Evolutionary conservation across 495 filamentous ascomycete species (phyloP).

Genomic region (Penicillium canariense): DNA sequence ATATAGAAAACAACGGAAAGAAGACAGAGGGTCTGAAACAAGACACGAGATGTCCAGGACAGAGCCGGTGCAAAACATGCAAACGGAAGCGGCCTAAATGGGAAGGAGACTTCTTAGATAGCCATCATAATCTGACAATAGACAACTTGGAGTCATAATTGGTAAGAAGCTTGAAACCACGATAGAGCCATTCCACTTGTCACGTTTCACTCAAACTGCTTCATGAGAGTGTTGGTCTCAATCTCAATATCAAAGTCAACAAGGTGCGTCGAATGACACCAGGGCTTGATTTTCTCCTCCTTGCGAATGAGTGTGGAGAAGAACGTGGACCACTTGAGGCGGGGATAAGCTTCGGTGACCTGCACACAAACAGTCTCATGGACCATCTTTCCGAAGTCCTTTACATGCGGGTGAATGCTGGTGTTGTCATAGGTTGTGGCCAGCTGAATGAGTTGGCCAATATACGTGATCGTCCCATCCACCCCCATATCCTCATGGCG

Average conservation of each 20-base stretch:
- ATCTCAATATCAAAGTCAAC: constrained; percentile 61
- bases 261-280: constrained; percentile 70
- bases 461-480: constrained; percentile 60
- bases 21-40: too few relatives aligned
- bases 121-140: too few relatives aligned
- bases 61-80: too few relatives aligned
- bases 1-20: too few relatives aligned
- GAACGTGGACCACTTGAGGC: constrained; percentile 23
- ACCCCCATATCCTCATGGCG: constrained; percentile 69
- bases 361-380: constrained; percentile 13
- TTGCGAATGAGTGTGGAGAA: constrained; percentile 43
- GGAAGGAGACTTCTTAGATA: too few relatives aligned
- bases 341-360: constrained; percentile 21
- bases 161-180: too few relatives aligned
- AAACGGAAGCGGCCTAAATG: too few relatives aligned
- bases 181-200: too few relatives aligned
- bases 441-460: constrained; percentile 70
- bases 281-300: constrained; percentile 64
- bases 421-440: constrained; percentile 71
- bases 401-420: constrained; percentile 21
- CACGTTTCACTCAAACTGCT: constrained; percentile 33
- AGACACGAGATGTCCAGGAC: too few relatives aligned
- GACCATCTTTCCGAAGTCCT: constrained; percentile 15
- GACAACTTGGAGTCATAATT: too few relatives aligned
- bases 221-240: constrained; percentile 61